Conservation (phyloP, 805 yeast genomes). For the Nakazawaea wyomingensis region DNA sequence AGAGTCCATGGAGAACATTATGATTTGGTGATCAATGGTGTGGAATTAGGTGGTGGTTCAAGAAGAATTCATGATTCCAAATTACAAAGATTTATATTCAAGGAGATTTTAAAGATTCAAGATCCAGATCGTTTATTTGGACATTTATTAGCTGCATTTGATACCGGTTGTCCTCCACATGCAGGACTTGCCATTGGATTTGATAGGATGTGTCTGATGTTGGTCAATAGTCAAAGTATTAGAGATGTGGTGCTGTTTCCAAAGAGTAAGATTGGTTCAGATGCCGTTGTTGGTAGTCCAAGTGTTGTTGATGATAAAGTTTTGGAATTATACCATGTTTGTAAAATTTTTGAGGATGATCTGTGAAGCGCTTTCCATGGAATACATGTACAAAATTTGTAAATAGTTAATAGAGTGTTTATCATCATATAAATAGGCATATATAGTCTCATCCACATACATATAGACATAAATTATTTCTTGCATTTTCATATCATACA, state of each 20-base stretch:
- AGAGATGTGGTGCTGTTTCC: conserved; percentile 97
- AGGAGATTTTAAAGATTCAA: conserved; percentile 53
- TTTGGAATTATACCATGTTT: conserved; percentile 51
- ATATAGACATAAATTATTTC: too few relatives aligned
- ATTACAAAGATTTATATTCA: conserved; percentile 70
- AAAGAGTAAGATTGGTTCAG: conserved; percentile 82
- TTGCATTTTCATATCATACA: too few relatives aligned
- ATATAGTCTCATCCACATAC: too few relatives aligned
- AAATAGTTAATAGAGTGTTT: background rate
- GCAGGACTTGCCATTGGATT: conserved; percentile 96
- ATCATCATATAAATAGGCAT: too few relatives aligned
- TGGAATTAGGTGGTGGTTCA: conserved; percentile 96
- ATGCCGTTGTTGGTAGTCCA: conserved; percentile 86
- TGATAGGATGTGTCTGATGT: conserved; percentile 89
- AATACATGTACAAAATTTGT: background rate
- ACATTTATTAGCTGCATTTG: conserved; percentile 75
- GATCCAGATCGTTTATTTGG: conserved; percentile 69
- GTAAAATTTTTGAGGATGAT: conserved; percentile 6
- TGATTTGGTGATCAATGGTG: conserved; percentile 90
- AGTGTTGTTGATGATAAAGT: conserved; percentile 48
- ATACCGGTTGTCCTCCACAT: conserved; percentile 96
- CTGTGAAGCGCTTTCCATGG: too few relatives aligned
- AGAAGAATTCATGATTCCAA: conserved; percentile 86
- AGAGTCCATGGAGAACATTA: conserved; percentile 84
- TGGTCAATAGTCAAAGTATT: conserved; percentile 69